phyloP scores from a whole-genome alignment of 441 rosid genomes.

The Gossypium trilobum region DNA sequence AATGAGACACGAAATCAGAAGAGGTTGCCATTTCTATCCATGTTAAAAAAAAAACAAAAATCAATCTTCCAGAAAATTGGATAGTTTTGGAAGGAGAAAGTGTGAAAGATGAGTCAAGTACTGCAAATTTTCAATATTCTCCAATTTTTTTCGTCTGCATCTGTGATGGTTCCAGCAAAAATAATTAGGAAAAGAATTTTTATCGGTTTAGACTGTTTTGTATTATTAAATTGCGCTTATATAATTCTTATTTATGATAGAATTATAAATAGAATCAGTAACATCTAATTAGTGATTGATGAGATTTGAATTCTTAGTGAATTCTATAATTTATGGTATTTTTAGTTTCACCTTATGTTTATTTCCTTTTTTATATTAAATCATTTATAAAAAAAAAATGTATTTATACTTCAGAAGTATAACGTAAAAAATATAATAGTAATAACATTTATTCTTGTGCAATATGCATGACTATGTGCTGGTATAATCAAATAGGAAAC shows the following conservation, averaged over 20 bases:
- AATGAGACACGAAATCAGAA: background rate
- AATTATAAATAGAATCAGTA: background rate
- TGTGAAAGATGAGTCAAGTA: background rate
- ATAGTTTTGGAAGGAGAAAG: background rate
- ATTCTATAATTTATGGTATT: background rate
- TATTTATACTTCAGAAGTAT: background rate
- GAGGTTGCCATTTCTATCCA: background rate
- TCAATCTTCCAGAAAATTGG: background rate
- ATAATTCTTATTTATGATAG: background rate
- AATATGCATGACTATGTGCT: background rate
- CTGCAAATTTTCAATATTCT: background rate
- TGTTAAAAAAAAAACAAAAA: background rate
- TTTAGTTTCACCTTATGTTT: background rate
- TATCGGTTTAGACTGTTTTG: background rate
- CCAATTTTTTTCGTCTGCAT: background rate
- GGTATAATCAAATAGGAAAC: background rate
- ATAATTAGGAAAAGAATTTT: conserved; percentile 3
- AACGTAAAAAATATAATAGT: background rate
- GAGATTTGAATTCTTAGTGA: background rate
- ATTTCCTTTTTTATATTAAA: background rate
- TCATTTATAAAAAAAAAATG: background rate
- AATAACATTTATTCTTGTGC: background rate
- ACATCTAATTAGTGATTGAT: background rate
- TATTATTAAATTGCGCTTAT: background rate
- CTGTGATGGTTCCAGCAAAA: background rate